A percentile compares a stretch with the other conserved stretches of the same genome.
phyloP scores from a whole-genome alignment of 768 basidiomycete genomes.

The Termitomyces heimii region DNA sequence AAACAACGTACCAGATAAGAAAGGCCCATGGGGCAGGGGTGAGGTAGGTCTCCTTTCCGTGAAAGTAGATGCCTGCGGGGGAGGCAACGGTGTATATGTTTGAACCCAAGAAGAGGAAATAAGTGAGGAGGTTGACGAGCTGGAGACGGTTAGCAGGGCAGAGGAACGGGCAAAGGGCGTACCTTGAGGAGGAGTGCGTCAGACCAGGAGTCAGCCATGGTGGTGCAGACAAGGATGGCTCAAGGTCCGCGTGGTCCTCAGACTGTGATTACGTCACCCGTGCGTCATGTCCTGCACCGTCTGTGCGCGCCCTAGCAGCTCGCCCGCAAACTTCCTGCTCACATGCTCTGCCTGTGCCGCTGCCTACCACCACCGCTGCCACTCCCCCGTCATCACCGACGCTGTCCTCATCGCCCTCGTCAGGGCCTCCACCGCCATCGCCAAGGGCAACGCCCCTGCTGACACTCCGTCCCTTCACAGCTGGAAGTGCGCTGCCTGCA shows the following conservation, averaged over 20 bases:
- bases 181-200: constrained; percentile 81
- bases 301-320: constrained; percentile 19
- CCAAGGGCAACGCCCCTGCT: background rate
- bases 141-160: constrained; percentile 15
- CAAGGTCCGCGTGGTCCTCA: constrained; percentile 1
- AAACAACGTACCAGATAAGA: constrained; percentile 67
- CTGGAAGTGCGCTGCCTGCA: constrained; percentile 20
- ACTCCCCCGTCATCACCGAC: constrained; percentile 27
- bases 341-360: constrained; percentile 23
- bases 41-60: constrained; percentile 83
- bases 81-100: constrained; percentile 84
- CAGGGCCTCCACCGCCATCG: constrained; percentile 13
- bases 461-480: constrained; percentile 5
- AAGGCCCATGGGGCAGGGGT: constrained; percentile 95
- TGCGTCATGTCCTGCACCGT: constrained; percentile 9
- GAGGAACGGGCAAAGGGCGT: background rate
- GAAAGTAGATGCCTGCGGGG: constrained; percentile 64
- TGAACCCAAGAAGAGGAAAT: constrained; percentile 82
- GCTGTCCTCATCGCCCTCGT: constrained; percentile 24
- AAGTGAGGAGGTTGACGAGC: constrained; percentile 79
- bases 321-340: constrained; percentile 25
- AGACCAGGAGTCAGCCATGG: constrained; percentile 64
- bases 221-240: constrained; percentile 18
- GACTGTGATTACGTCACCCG: constrained; percentile 5
- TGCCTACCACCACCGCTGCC: constrained; percentile 34